These are phyloP conservation scores for Bretschneidera sinensis DNA, from an alignment of 345 rosid genomes.

Conservation along the genomic window DNA sequence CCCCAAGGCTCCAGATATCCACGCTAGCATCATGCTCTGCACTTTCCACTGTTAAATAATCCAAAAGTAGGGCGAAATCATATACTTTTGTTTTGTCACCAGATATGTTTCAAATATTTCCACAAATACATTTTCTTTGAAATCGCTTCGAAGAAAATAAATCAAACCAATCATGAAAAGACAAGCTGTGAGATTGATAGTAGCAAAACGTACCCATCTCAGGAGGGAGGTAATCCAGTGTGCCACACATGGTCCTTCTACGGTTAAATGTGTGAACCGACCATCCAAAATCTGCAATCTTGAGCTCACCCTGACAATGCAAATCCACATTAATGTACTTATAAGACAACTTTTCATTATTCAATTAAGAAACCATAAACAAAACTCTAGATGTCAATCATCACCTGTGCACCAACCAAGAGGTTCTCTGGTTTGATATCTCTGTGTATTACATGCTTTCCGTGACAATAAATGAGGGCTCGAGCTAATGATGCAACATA, in stretches of 20 bases:
- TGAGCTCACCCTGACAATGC: conserved; percentile 79
- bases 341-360: neutral
- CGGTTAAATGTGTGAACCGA: conserved; percentile 97
- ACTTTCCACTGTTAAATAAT: conserved; percentile 64
- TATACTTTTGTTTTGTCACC: too few species aligned
- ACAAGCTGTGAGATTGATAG: too few species aligned
- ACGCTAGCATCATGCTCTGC: conserved; percentile 95
- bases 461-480: conserved; percentile 97
- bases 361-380: neutral
- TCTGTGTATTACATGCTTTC: conserved; percentile 97
- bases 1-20: conserved; percentile 98
- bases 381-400: neutral
- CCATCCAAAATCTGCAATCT: conserved; percentile 99
- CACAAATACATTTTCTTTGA: too few species aligned
- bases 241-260: conserved; percentile 97
- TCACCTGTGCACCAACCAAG: conserved; percentile 81
- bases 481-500: conserved; percentile 96
- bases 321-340: conserved; percentile 17
- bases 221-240: conserved; percentile 96
- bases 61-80: neutral
- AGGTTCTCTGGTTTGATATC: conserved; percentile 98
- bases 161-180: too few species aligned
- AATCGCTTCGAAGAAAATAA: too few species aligned
- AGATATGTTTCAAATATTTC: too few species aligned
- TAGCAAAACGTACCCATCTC: conserved; percentile 98